Conservation (phyloP, 1,284 basidiomycete species). For the Agroathelia rolfsii region DNA sequence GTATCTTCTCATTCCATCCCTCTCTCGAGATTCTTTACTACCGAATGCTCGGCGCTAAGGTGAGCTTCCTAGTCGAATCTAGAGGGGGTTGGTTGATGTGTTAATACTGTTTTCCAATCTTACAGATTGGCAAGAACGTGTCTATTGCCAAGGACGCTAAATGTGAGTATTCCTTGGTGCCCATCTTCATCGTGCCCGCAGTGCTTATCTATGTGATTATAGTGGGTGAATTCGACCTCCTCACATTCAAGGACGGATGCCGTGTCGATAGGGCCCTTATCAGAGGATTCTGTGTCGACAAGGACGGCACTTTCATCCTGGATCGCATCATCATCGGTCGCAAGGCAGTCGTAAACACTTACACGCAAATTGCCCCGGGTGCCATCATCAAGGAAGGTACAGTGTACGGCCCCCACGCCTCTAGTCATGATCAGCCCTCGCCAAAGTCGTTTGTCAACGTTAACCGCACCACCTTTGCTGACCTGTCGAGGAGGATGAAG, state of each 20-base stretch:
- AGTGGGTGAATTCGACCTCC: conserved; percentile 33
- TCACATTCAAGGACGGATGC: conserved; percentile 32
- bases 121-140: conserved; percentile 29
- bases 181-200: too few relatives aligned
- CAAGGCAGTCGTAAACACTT: conserved; percentile 31
- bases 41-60: conserved; percentile 36
- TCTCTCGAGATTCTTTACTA: conserved; percentile 28
- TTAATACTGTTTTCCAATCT: too few relatives aligned
- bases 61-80: too few relatives aligned
- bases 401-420: conserved; percentile 36
- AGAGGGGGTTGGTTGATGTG: too few relatives aligned
- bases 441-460: conserved; percentile 26
- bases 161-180: too few relatives aligned
- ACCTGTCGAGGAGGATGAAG: conserved; percentile 24
- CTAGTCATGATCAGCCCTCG: conserved; percentile 28
- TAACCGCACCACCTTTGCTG: conserved; percentile 23
- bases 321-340: conserved; percentile 28
- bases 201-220: too few relatives aligned
- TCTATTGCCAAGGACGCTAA: conserved; percentile 25
- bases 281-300: conserved; percentile 36
- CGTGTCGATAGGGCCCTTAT: conserved; percentile 29
- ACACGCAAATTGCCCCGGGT: conserved; percentile 32
- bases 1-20: conserved; percentile 31
- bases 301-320: conserved; percentile 32
- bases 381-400: conserved; percentile 24